Conservation (phyloP, 139 green algal species). For the Chlorella ohadii region DNA sequence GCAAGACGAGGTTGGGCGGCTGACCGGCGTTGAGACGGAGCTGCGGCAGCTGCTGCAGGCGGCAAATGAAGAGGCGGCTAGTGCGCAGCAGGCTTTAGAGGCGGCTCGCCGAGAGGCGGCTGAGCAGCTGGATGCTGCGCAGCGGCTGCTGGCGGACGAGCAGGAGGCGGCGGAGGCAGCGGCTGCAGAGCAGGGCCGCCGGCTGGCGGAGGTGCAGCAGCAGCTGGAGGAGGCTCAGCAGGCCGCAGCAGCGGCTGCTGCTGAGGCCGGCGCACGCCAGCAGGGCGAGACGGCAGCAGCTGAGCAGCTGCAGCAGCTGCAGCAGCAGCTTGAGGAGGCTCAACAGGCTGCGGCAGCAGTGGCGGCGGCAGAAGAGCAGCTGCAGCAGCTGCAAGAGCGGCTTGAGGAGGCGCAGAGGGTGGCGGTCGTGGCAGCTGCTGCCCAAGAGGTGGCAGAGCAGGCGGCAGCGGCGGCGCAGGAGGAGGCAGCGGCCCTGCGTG, state of each 20-base stretch:
- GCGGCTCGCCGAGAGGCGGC: background rate
- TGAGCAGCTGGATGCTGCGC: background rate
- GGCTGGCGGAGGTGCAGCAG: background rate
- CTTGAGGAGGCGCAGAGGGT: conserved; percentile 18
- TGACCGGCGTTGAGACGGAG: background rate
- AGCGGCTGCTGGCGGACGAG: background rate
- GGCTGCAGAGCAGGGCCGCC: background rate
- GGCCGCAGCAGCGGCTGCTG: background rate
- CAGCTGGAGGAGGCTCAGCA: background rate
- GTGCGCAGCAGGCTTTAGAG: too few relatives aligned
- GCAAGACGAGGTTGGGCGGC: background rate
- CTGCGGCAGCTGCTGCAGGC: conserved; percentile 14
- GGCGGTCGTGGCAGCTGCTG: background rate
- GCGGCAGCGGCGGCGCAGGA: background rate
- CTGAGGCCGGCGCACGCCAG: background rate
- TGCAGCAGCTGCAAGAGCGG: conserved; percentile 19
- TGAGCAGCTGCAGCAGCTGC: background rate
- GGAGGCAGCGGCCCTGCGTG: background rate
- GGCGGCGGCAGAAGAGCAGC: background rate
- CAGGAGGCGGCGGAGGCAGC: background rate
- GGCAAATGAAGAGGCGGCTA: background rate
- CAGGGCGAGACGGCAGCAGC: background rate
- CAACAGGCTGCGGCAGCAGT: background rate
- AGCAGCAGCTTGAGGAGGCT: background rate
- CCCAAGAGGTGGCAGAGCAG: background rate